A percentile compares a stretch with the other conserved stretches of the same genome.
phyloP scores from a whole-genome alignment of 2,329 filamentous ascomycete species.

The Eutypella sp. region DNA sequence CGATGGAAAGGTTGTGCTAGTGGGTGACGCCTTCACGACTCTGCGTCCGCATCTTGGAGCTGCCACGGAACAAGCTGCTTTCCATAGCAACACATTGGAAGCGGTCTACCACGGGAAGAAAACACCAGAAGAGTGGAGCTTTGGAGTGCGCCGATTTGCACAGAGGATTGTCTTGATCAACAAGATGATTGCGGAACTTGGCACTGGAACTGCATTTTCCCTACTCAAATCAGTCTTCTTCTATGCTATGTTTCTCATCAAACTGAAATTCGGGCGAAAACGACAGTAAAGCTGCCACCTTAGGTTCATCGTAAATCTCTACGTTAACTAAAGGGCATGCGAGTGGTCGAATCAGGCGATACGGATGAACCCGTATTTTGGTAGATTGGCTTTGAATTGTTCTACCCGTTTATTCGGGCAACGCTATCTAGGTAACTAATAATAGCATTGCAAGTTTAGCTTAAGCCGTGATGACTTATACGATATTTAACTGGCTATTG shows the following conservation, averaged over 20 bases:
- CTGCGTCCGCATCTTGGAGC: slow-evolving; percentile 42
- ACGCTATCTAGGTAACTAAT: too few relatives aligned
- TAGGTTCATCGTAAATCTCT: too few relatives aligned
- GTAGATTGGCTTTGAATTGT: too few relatives aligned
- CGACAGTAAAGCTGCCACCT: too few relatives aligned
- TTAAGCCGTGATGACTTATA: too few relatives aligned
- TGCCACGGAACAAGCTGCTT: slow-evolving; percentile 42
- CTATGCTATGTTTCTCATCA: not conserved
- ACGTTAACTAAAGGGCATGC: too few relatives aligned
- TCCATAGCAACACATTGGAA: slow-evolving; percentile 35
- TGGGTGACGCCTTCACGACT: slow-evolving; percentile 41
- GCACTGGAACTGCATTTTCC: slow-evolving; percentile 4
- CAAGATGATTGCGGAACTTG: slow-evolving; percentile 11
- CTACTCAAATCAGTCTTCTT: slow-evolving; percentile 4
- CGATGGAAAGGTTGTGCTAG: slow-evolving; percentile 36
- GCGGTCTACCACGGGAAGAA: slow-evolving; percentile 34
- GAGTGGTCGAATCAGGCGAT: too few relatives aligned
- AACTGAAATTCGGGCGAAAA: not conserved
- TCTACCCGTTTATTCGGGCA: too few relatives aligned
- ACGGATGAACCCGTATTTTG: too few relatives aligned
- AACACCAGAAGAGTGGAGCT: slow-evolving; percentile 29
- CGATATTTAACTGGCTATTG: too few relatives aligned
- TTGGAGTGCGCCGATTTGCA: slow-evolving; percentile 5
- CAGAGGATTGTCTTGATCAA: slow-evolving; percentile 11
- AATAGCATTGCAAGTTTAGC: too few relatives aligned